Base-by-base conservation (phyloP, 169 alveolate genomes). In the Cyclospora cayetanensis region DNA sequence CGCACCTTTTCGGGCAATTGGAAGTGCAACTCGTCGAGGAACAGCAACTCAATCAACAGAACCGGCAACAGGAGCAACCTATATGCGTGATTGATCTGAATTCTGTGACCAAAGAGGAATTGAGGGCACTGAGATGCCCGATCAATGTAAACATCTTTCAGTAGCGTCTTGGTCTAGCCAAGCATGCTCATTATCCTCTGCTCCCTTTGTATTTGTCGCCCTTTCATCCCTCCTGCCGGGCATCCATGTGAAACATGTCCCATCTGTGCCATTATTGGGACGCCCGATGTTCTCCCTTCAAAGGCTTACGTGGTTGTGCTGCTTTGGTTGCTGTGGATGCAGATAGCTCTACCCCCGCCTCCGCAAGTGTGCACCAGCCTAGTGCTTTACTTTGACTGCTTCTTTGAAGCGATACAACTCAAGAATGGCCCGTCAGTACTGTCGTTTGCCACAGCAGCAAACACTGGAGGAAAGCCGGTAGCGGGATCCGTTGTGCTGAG, bases 381-480 rank as follows among this genome's bases (percentile, higher is more conserved):
- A n/a, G 77, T 82, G 39, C 2, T 82, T 34, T 82, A 82, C 77
- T 82, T 82, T 25, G 90, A 82, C 63, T 82, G 90, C n/a, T 60
- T 82, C 53, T 82, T 82, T 25, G 90, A 82, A 60, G 43, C 60
- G 25, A 9, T 15, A 22, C 79, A 29, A 43, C 46, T 43, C 63
- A 43, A 5, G 55, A 55, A 29, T 3, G 83, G 34, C 55, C 52
- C 83, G 50, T 37, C 84, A 39, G 15, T 74, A 5, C 3, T 39
- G 9, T 74, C 27, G 41, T 74, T 74, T 43, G 83, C 55, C 2
- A 34, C n/a, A 3, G 1, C 0, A 20, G 9, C 83, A 31, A 27
- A 7, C 9, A 37, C 55, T 37, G 42, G 25, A 41, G 66, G 25
- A n/a, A 76, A 43, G 50, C 87, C 37, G 46, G 87, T 22, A 76